Percentiles rank a stretch among this genome's conserved stretches.
These are phyloP conservation scores for Aristolochia californica DNA, from an alignment of 164 flowering plant genomes.

Conservation along the genomic window DNA sequence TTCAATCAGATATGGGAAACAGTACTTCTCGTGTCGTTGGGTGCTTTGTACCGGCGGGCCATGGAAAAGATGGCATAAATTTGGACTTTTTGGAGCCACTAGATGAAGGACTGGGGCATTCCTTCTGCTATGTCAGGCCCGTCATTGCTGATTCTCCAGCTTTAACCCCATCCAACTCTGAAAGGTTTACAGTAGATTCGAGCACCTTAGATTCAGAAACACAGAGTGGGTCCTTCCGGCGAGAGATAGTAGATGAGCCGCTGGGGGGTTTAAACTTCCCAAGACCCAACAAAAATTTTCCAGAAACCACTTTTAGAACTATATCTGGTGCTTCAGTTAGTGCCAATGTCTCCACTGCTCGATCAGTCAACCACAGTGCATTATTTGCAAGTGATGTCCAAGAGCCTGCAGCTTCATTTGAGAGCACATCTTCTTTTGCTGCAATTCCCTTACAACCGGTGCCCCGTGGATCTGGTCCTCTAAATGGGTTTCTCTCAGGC, in stretches of 20 bases:
- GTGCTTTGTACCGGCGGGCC: slow-evolving; percentile 24
- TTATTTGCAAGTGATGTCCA: slow-evolving; percentile 28
- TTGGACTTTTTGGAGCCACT: slow-evolving; percentile 43
- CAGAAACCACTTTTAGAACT: slow-evolving; percentile 46
- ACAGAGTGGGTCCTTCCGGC: slow-evolving; percentile 42
- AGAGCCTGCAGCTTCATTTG: slow-evolving; percentile 54
- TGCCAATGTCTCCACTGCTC: slow-evolving; percentile 52
- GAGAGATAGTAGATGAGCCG: slow-evolving; percentile 35
- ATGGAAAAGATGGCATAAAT: slow-evolving; percentile 22
- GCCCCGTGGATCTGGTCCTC: slow-evolving; percentile 46
- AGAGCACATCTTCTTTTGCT: slow-evolving; percentile 56
- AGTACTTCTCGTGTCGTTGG: slow-evolving; percentile 28
- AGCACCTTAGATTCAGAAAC: slow-evolving; percentile 54
- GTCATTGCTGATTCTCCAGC: slow-evolving; percentile 41
- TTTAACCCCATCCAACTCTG: slow-evolving; percentile 53
- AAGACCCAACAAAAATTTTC: slow-evolving; percentile 27
- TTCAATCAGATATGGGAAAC: slow-evolving; percentile 20
- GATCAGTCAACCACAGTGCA: slow-evolving; percentile 37
- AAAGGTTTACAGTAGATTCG: slow-evolving; percentile 57
- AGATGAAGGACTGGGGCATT: slow-evolving; percentile 67
- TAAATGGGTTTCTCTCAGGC: slow-evolving; percentile 54
- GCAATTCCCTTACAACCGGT: slow-evolving; percentile 53
- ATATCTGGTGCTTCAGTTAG: slow-evolving; percentile 73
- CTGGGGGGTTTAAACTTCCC: slow-evolving; percentile 9
- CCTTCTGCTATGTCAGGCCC: slow-evolving; percentile 64